Base-by-base conservation (phyloP, 208 protist genomes). In the Sergeia podlipaevii region DNA sequence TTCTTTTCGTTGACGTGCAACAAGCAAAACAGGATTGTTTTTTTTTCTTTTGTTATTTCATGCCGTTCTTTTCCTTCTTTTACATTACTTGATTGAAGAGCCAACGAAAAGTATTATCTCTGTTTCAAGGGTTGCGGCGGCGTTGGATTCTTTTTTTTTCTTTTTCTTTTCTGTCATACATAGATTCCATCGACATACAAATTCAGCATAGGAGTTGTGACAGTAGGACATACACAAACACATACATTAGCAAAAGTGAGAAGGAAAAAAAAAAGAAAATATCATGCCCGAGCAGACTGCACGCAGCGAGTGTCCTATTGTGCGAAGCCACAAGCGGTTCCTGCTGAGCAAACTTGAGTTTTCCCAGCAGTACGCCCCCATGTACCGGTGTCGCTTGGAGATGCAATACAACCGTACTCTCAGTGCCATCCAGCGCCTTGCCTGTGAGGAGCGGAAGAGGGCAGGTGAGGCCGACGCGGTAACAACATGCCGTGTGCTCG, bases 311-410 rank as follows among this genome's bases (percentile, higher is more conserved):
- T 77, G 83, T 30, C 54, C 79, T 20, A 89, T 95, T 45, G 41
- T 49, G 8, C 81, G 85, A n/a, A 81, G 69, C 4, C 83, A 92
- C 45, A 75, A 87, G 33, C 80, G 89, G 32, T 95, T 93, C 33
- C 74, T 95, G 28, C 65, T 92, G 24, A 74, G 78, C 11, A 59
- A 74, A 10, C 65, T 89, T 4, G 53, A 89, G 49, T 92, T 91
- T 47, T 77, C 75, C 4, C 80, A 88, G 47, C 89, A 95, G 74
- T 95, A 91, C 50, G 80, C 85, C 0, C 62, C 75, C 38, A 91
- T 93, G 89, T 95, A 95, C 50, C 70, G 78, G 2, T 75, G 71
- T 50, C 74, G 89, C 10, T 44, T 90, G 29, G 65, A 78, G 48
- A 51, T 71, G 24, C 79, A 91, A 49, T 59, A 79, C 37, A 24